These are phyloP conservation scores for Chaetomiaceae sp. DNA, from an alignment of 2,329 filamentous ascomycete genomes.

Conservation along the genomic window DNA sequence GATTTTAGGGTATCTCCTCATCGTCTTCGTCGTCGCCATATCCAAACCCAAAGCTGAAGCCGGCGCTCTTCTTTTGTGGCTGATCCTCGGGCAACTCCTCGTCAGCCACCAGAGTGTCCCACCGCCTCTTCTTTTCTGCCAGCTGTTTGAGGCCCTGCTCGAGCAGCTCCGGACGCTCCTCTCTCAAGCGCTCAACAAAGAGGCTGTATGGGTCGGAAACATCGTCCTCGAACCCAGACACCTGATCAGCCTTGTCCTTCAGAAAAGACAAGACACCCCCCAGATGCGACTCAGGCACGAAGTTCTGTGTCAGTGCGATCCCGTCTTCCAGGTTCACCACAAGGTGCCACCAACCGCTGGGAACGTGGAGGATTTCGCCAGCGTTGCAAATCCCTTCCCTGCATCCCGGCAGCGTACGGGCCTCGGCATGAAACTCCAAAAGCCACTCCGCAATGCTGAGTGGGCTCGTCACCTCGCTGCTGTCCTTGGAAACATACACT, in stretches of 20 bases:
- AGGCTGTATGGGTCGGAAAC: constrained; percentile 66
- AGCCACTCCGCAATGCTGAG: constrained; percentile 97
- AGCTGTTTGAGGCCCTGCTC: constrained; percentile 58
- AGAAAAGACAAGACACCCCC: constrained; percentile 73
- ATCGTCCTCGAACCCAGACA: constrained; percentile 74
- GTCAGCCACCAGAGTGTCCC: constrained; percentile 69
- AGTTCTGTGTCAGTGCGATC: constrained; percentile 92
- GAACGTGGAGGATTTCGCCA: constrained; percentile 87
- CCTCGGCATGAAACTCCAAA: constrained; percentile 79
- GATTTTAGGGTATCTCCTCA: constrained; percentile 39
- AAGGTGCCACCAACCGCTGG: constrained; percentile 93
- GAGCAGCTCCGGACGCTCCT: constrained; percentile 60
- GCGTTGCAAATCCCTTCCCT: constrained; percentile 76
- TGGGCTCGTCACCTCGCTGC: constrained; percentile 88
- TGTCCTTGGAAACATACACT: constrained; percentile 82
- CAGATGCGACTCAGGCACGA: constrained; percentile 73
- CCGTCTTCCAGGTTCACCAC: constrained; percentile 82
- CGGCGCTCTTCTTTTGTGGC: constrained; percentile 29
- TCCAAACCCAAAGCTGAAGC: constrained; percentile 52
- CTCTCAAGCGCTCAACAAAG: constrained; percentile 63
- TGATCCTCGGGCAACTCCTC: constrained; percentile 34
- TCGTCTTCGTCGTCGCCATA: constrained; percentile 44
- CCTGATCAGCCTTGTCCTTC: constrained; percentile 73
- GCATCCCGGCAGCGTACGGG: constrained; percentile 68
- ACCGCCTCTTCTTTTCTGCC: constrained; percentile 71